Evolutionary conservation across 768 basidiomycete species (phyloP).

Genomic region (Podaxis mareebaensis): DNA sequence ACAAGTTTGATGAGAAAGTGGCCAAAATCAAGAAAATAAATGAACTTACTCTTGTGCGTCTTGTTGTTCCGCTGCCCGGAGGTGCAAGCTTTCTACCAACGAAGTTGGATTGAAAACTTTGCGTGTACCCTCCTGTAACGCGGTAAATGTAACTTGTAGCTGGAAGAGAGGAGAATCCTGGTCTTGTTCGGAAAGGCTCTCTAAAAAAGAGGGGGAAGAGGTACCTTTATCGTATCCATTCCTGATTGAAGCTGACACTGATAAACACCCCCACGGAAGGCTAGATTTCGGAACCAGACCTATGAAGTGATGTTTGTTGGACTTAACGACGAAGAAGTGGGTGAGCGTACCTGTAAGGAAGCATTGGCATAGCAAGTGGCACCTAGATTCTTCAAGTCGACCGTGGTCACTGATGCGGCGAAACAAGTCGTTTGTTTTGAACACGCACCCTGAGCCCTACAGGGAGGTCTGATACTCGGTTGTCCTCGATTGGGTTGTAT

Average conservation of each 20-base stretch:
- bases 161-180: slow-evolving; percentile 81
- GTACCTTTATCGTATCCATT: slow-evolving; percentile 41
- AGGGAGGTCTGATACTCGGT: slow-evolving; percentile 57
- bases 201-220: background rate
- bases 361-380: slow-evolving; percentile 98
- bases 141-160: slow-evolving; percentile 80
- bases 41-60: slow-evolving; percentile 89
- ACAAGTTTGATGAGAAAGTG: background rate
- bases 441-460: slow-evolving; percentile 72
- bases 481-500: slow-evolving; percentile 50
- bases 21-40: slow-evolving; percentile 11
- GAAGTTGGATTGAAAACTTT: slow-evolving; percentile 80
- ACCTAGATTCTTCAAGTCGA: slow-evolving; percentile 87
- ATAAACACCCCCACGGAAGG: slow-evolving; percentile 85
- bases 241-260: slow-evolving; percentile 63
- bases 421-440: background rate
- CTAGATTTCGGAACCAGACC: slow-evolving; percentile 90
- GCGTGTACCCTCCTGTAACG: slow-evolving; percentile 72
- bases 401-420: background rate
- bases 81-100: slow-evolving; percentile 80
- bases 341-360: slow-evolving; percentile 71
- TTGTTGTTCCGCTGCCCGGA: slow-evolving; percentile 87
- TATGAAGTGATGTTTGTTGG: slow-evolving; percentile 28
- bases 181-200: background rate
- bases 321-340: background rate